Evolutionary conservation across 2,329 filamentous ascomycete species (phyloP), one percentile per base, ranked within the genome.

Genomic region (Fusarium albosuccineum): DNA sequence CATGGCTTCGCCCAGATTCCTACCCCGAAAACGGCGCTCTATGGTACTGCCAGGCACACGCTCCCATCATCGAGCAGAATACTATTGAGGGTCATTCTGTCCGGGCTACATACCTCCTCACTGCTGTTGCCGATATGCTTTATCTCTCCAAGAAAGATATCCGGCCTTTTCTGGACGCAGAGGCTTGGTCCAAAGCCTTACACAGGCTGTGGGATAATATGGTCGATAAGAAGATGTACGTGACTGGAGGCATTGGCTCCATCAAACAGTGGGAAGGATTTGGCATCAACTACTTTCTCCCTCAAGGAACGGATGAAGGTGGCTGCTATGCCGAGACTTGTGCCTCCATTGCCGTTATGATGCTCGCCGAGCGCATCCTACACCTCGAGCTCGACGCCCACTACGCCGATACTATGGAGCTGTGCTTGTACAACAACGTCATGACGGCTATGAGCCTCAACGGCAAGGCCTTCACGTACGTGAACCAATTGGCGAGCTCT

Each of bases 321-420:
- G 65, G 66, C 2, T 68, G 41, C 26, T 66, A 66, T 26, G 45
- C 66, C 0, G 62, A 66, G 36, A 68, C 50, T 7, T 69, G 58
- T 16, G 66, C 54, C 33, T 66, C 53, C 5, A 37, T 41, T 66
- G 87, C 83, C 11, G 81, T 87, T 7, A 86, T 88, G 78, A 87
- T 89, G 85, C 77, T 88, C 3, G 85, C 85, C 1, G 84, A 89
- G 67, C 75, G 87, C 11, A 71, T 89, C 17, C 75, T 89, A 1
- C 82, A 86, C 66, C 70, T 86, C 27, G 81, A 87, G 42, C 77
- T 87, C 14, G 76, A 88, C 70, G 76, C 80, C 3, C 79, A 81
- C 42, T 88, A 86, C 66, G 82, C 81, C 8, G 87, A 90, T 69
- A 78, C 89, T 44, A 85, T 89, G 83, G 87, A 90, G 70, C 73